phyloP scores from a whole-genome alignment of 2,329 filamentous ascomycete genomes.

The Nemania sp. region DNA sequence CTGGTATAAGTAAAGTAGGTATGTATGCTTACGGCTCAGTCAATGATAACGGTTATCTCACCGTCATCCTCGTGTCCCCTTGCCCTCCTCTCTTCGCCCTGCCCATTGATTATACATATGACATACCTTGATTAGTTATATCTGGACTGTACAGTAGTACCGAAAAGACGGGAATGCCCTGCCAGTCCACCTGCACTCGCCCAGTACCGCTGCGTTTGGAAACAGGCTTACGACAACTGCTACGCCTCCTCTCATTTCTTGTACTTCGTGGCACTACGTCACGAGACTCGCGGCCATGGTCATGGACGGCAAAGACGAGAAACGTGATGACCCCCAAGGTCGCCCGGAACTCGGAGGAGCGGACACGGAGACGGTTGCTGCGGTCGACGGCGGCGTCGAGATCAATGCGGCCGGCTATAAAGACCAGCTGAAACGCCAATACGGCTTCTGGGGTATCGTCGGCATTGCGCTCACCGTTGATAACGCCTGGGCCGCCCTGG shows the following conservation, averaged over 20 bases:
- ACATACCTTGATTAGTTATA: too few relatives aligned
- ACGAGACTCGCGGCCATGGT: neutral
- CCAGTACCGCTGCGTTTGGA: neutral
- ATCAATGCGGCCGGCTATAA: conserved; percentile 67
- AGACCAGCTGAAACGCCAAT: conserved; percentile 67
- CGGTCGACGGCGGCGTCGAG: conserved; percentile 46
- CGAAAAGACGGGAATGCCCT: neutral
- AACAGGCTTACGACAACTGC: neutral
- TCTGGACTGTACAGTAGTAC: neutral
- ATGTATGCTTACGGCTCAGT: neutral
- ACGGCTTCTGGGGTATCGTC: conserved; percentile 62
- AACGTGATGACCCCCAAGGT: conserved; percentile 7
- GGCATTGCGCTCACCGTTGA: conserved; percentile 65
- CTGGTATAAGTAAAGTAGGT: neutral
- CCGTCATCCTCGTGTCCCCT: neutral
- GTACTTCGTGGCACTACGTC: neutral
- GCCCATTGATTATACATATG: neutral
- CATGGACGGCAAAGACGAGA: conserved; percentile 17
- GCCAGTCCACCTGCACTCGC: neutral
- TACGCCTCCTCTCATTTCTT: neutral
- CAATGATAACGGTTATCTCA: neutral
- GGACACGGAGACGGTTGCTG: conserved; percentile 43
- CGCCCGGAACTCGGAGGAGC: conserved; percentile 33
- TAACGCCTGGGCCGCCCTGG: conserved; percentile 68
- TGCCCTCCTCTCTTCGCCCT: neutral